Percentiles rank a stretch among this genome's conserved stretches.
Evolutionary conservation across 441 rosid genomes (phyloP).

Genomic region (Geranium incanum): DNA sequence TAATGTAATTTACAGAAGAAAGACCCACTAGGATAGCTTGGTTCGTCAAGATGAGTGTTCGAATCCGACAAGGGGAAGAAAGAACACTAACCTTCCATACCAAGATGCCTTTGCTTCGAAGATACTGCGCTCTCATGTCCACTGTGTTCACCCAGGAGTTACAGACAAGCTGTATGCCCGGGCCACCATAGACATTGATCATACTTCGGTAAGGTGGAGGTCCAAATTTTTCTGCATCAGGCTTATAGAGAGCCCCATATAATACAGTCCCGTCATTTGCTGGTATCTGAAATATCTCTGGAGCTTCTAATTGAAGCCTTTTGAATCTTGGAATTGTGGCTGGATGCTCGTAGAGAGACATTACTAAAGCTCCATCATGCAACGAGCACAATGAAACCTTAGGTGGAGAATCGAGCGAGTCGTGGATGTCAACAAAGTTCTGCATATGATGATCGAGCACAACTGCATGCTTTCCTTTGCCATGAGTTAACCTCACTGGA

Average conservation of each 20-base stretch:
- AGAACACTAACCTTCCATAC: conserved; percentile 75
- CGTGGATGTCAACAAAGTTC: conserved; percentile 78
- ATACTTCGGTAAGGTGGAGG: conserved; percentile 89
- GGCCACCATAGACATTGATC: conserved; percentile 86
- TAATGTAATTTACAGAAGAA: too few relatives aligned
- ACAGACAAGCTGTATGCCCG: conserved; percentile 60
- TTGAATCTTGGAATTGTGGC: conserved; percentile 41
- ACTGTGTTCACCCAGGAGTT: conserved; percentile 80
- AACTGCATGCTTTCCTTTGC: conserved; percentile 74
- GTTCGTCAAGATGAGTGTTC: too few relatives aligned
- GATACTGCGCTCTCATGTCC: conserved; percentile 88
- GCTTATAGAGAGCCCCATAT: conserved; percentile 71
- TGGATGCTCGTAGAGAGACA: conserved; percentile 60
- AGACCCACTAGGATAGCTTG: too few relatives aligned
- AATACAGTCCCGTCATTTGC: conserved; percentile 63
- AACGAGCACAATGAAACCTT: conserved; percentile 56
- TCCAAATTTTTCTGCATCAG: conserved; percentile 59
- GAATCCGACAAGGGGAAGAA: too few relatives aligned
- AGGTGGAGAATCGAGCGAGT: conserved; percentile 73
- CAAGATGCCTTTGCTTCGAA: conserved; percentile 79
- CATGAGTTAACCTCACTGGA: conserved; percentile 65
- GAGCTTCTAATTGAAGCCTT: conserved; percentile 61
- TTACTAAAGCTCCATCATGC: conserved; percentile 49
- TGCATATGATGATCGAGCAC: conserved; percentile 79
- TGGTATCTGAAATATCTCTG: conserved; percentile 60